Evolutionary conservation across 768 basidiomycete genomes (phyloP).

Genomic region (Pholiota conissans): DNA sequence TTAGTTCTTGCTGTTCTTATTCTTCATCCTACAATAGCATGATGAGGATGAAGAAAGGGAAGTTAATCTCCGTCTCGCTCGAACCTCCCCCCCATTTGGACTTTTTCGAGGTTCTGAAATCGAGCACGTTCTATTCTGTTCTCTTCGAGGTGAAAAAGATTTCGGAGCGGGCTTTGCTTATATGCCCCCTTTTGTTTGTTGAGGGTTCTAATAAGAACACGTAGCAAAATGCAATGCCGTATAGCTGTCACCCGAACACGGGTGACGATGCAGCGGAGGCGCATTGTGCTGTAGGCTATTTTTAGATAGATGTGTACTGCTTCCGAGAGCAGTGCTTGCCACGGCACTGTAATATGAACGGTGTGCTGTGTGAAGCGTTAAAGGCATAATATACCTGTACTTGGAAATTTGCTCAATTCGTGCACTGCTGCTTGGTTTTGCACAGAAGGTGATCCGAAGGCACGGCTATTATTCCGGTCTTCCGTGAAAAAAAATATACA

Average conservation of each 20-base stretch:
- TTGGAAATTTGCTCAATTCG: not conserved
- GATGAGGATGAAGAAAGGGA: too few relatives aligned
- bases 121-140: not conserved
- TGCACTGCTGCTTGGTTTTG: too few relatives aligned
- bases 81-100: not conserved
- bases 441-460: too few relatives aligned
- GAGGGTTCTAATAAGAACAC: conserved; percentile 1
- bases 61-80: conserved; percentile 9
- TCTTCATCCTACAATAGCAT: too few relatives aligned
- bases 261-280: too few relatives aligned
- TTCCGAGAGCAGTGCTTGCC: not conserved
- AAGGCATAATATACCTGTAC: not conserved
- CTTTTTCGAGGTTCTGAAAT: not conserved
- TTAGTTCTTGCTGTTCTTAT: not conserved
- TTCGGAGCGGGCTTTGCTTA: too few relatives aligned
- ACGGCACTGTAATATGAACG: not conserved
- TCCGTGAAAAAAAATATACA: too few relatives aligned
- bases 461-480: too few relatives aligned
- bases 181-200: not conserved
- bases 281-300: not conserved
- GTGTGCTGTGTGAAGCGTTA: not conserved
- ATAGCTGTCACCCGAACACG: conserved; percentile 3
- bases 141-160: too few relatives aligned
- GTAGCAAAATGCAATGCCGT: conserved; percentile 1
- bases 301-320: not conserved